phyloP scores from a whole-genome alignment of 2,329 filamentous ascomycete genomes.

The Venturia effusa region DNA sequence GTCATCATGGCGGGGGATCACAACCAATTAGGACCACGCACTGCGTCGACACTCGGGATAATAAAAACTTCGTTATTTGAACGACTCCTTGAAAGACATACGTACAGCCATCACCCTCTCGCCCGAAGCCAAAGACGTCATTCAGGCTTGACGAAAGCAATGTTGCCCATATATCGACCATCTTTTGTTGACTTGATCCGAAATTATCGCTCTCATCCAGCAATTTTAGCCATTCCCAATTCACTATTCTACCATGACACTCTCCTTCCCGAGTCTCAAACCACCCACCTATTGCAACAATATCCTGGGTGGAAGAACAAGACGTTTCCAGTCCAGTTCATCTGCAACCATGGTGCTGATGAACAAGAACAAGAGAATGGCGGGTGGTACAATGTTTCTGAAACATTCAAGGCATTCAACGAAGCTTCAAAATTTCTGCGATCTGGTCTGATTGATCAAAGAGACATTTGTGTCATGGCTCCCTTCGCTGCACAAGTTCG shows the following conservation, averaged over 20 bases:
- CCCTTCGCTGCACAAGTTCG: constrained; percentile 36
- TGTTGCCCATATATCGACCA: constrained; percentile 31
- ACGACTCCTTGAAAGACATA: constrained; percentile 26
- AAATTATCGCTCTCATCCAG: constrained; percentile 37
- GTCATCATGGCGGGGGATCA: constrained; percentile 38
- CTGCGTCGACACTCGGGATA: constrained; percentile 23
- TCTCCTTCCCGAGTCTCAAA: constrained; percentile 28
- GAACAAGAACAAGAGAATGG: constrained; percentile 31
- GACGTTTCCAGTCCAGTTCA: constrained; percentile 33
- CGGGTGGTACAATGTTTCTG: constrained; percentile 26
- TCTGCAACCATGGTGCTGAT: constrained; percentile 26
- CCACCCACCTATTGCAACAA: constrained; percentile 19
- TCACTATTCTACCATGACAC: constrained; percentile 35
- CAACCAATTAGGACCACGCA: constrained; percentile 32
- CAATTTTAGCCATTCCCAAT: constrained; percentile 32
- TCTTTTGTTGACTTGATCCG: constrained; percentile 33
- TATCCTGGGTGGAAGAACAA: constrained; percentile 28
- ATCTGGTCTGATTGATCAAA: constrained; percentile 19
- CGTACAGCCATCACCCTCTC: constrained; percentile 31
- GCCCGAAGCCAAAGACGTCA: constrained; percentile 22
- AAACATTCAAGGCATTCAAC: constrained; percentile 23
- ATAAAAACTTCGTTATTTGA: constrained; percentile 31
- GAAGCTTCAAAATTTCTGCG: constrained; percentile 20
- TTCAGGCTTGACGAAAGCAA: constrained; percentile 20
- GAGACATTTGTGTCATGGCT: constrained; percentile 33